Percentiles rank a stretch among this genome's conserved stretches.
phyloP scores from a whole-genome alignment of 495 filamentous ascomycete genomes.

The Cairneyella variabilis region DNA sequence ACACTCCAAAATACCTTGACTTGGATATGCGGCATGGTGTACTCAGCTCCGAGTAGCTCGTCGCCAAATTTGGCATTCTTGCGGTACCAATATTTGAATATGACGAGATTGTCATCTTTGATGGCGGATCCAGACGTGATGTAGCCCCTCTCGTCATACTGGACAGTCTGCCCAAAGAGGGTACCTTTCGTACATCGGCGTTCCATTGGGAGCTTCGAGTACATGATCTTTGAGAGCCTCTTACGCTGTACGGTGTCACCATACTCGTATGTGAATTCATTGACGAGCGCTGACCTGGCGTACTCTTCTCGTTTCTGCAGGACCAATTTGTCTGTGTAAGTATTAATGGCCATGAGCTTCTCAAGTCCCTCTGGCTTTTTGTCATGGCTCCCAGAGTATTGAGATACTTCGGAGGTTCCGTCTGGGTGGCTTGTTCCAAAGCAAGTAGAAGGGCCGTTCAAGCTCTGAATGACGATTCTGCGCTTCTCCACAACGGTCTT shows the following conservation, averaged over 20 bases:
- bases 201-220: constrained; percentile 31
- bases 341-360: constrained; percentile 42
- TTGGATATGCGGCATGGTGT: constrained; percentile 48
- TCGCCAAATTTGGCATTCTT: constrained; percentile 54
- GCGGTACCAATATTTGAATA: constrained; percentile 55
- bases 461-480: constrained; percentile 38
- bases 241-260: background rate
- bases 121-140: constrained; percentile 51
- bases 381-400: constrained; percentile 43
- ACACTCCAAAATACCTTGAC: constrained; percentile 56
- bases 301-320: constrained; percentile 47
- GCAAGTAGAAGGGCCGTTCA: constrained; percentile 43
- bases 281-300: constrained; percentile 39
- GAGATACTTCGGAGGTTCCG: constrained; percentile 42
- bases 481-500: constrained; percentile 43
- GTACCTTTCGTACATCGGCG: constrained; percentile 46
- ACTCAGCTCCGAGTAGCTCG: constrained; percentile 55
- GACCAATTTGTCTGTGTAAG: constrained; percentile 44
- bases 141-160: constrained; percentile 52
- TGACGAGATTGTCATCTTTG: constrained; percentile 48
- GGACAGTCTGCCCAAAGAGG: constrained; percentile 42
- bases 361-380: constrained; percentile 39
- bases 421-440: constrained; percentile 38
- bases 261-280: constrained; percentile 53
- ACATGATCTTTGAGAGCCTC: background rate